Conservation (phyloP, 768 basidiomycete genomes). For the Boletus bicolor region DNA sequence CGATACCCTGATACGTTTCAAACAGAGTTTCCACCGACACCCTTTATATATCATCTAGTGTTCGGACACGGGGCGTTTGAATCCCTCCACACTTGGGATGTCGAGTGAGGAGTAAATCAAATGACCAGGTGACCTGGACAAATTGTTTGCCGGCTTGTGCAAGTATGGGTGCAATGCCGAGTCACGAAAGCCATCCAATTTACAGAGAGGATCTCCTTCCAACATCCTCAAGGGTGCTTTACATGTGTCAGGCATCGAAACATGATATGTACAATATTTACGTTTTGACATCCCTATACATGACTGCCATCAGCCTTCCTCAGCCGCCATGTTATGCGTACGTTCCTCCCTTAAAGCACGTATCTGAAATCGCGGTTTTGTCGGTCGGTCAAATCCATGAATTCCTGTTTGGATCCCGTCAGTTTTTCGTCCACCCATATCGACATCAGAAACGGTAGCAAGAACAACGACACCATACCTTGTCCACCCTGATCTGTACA, state of each 20-base stretch:
- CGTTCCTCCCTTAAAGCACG: slow-evolving; percentile 42
- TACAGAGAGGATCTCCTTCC: not conserved
- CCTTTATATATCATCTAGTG: no score
- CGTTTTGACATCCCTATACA: not conserved
- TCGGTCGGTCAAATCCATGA: slow-evolving; percentile 67
- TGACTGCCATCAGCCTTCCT: not conserved
- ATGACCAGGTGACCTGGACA: no score
- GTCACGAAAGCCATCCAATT: not conserved
- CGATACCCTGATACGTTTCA: no score
- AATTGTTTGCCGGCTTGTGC: no score
- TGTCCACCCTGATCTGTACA: slow-evolving; percentile 58
- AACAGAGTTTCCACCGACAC: no score
- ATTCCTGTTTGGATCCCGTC: slow-evolving; percentile 43
- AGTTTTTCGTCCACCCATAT: not conserved
- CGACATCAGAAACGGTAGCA: not conserved
- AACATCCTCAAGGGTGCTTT: not conserved
- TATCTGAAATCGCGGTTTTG: slow-evolving; percentile 75
- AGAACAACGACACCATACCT: slow-evolving; percentile 38
- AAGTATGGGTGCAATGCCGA: no score
- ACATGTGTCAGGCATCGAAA: not conserved
- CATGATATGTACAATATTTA: no score
- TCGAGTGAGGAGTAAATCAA: no score
- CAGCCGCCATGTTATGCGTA: not conserved
- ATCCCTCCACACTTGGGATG: no score
- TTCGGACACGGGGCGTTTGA: no score